phyloP scores from a whole-genome alignment of 2,329 filamentous ascomycete species.

The Eutypa lata region DNA sequence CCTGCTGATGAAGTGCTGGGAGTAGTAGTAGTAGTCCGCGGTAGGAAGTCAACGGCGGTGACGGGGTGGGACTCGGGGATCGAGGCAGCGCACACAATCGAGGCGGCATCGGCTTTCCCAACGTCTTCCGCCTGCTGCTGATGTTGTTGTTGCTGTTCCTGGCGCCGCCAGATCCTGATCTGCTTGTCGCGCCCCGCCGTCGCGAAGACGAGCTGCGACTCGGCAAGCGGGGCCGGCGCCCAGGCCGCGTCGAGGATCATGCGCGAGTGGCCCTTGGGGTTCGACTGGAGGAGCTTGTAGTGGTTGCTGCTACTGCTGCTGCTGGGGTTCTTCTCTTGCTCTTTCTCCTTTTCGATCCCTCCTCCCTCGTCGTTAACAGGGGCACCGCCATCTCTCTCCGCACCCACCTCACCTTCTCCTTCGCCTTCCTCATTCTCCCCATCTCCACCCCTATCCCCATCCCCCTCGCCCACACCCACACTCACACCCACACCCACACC shows the following conservation, averaged over 20 bases:
- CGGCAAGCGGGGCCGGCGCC: constrained; percentile 53
- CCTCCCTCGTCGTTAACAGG: not conserved
- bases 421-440: constrained; percentile 10
- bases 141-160: too few relatives aligned
- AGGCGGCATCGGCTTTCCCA: constrained; percentile 4
- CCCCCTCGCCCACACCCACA: too few relatives aligned
- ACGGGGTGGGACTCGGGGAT: constrained; percentile 58
- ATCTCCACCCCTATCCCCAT: too few relatives aligned
- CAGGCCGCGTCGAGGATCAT: constrained; percentile 92
- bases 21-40: constrained; percentile 11
- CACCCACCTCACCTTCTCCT: constrained; percentile 19
- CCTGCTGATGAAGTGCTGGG: not conserved
- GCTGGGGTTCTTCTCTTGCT: constrained; percentile 12
- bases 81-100: constrained; percentile 50
- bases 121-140: constrained; percentile 1
- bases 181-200: constrained; percentile 89
- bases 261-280: constrained; percentile 81
- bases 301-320: not conserved
- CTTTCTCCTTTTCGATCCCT: not conserved
- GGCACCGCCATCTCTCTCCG: constrained; percentile 1
- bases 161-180: constrained; percentile 68
- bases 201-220: constrained; percentile 56
- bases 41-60: constrained; percentile 68
- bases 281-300: constrained; percentile 61
- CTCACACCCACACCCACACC: too few relatives aligned